Percentiles rank a stretch among this genome's conserved stretches.
Evolutionary conservation across 2,329 filamentous ascomycete species (phyloP).

Genomic region (Hymenoscyphus linearis): DNA sequence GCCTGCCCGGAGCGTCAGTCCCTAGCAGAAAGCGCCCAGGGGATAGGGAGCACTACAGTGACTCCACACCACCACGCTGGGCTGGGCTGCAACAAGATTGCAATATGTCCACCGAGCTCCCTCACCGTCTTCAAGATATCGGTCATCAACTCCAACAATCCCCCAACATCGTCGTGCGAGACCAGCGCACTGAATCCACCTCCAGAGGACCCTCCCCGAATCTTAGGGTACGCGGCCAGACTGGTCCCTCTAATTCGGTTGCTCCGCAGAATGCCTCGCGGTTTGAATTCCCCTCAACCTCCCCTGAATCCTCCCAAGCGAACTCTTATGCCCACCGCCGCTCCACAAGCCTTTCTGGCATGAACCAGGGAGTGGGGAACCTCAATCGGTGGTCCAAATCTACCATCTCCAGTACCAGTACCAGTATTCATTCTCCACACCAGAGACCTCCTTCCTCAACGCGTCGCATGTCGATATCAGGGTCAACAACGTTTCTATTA

Average conservation of each 20-base stretch:
- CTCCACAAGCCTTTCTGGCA: slow-evolving; percentile 20
- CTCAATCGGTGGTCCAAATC: slow-evolving; percentile 25
- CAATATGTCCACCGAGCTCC: slow-evolving; percentile 1
- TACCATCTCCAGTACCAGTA: slow-evolving; percentile 18
- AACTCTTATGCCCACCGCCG: slow-evolving; percentile 12
- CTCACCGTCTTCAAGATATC: too few species aligned
- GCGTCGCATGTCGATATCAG: slow-evolving; percentile 18
- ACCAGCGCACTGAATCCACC: neutral
- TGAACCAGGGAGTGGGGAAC: slow-evolving; percentile 16
- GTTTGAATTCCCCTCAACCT: neutral
- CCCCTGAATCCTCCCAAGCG: slow-evolving; percentile 11
- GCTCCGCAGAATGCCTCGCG: slow-evolving; percentile 11
- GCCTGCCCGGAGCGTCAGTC: neutral
- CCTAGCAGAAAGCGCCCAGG: neutral
- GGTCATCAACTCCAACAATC: neutral
- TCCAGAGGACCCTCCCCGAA: neutral
- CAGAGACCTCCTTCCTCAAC: slow-evolving; percentile 18
- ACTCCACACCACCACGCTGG: neutral
- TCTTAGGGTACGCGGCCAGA: slow-evolving; percentile 4
- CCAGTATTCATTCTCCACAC: slow-evolving; percentile 12
- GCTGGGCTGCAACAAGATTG: neutral
- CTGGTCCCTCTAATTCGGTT: slow-evolving; percentile 4
- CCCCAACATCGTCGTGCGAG: neutral
- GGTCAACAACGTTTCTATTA: slow-evolving; percentile 12
- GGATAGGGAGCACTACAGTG: too few species aligned